phyloP scores from a whole-genome alignment of 192 early-diverging fungal species.

The Allomyces javanicus region DNA sequence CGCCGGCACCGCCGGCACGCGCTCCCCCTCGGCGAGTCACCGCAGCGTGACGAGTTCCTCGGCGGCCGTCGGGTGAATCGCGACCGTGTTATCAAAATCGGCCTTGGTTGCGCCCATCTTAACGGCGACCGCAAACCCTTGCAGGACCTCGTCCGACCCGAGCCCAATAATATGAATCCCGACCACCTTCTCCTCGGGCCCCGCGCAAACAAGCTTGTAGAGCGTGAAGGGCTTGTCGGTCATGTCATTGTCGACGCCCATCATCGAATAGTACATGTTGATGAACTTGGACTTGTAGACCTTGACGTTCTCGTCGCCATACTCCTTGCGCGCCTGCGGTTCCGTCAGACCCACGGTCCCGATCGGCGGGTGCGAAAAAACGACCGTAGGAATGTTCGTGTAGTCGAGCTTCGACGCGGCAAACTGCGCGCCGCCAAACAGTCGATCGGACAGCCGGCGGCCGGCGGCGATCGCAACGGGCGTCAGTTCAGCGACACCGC shows the following conservation, averaged over 20 bases:
- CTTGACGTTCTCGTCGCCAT: constrained; percentile 61
- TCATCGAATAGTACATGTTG: constrained; percentile 64
- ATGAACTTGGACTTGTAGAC: constrained; percentile 71
- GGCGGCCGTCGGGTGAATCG: constrained; percentile 89
- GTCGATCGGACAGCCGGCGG: constrained; percentile 65
- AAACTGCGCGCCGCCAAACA: constrained; percentile 64
- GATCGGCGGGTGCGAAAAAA: constrained; percentile 80
- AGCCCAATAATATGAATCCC: constrained; percentile 85
- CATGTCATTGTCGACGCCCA: constrained; percentile 28
- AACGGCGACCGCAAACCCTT: constrained; percentile 91
- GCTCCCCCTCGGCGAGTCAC: neutral
- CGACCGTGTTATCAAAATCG: constrained; percentile 90
- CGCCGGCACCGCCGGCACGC: too few species aligned
- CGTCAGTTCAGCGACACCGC: constrained; percentile 76
- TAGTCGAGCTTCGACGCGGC: constrained; percentile 70
- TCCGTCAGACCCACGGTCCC: constrained; percentile 85
- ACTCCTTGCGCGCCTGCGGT: constrained; percentile 48
- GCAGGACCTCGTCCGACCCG: constrained; percentile 32
- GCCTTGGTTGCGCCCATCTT: constrained; percentile 98
- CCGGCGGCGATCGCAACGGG: constrained; percentile 95
- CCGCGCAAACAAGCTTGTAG: constrained; percentile 78
- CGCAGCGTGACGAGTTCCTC: constrained; percentile 79
- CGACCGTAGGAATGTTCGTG: constrained; percentile 80
- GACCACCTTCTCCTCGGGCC: constrained; percentile 86
- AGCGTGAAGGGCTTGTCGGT: constrained; percentile 72